phyloP scores from a whole-genome alignment of 805 yeast species.

The Naumovozyma baii region DNA sequence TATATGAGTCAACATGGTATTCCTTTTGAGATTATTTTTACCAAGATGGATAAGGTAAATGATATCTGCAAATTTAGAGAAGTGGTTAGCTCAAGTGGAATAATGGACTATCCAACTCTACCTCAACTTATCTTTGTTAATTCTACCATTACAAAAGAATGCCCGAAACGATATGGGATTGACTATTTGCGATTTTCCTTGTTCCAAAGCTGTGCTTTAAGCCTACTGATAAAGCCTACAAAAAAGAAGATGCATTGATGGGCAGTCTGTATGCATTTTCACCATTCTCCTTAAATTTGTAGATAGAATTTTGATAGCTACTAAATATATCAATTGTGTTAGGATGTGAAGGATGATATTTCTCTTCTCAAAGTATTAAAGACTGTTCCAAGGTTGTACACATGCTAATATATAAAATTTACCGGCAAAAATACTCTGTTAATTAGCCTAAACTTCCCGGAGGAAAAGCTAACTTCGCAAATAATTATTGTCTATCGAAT shows the following conservation, averaged over 20 bases:
- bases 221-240: constrained; percentile 1
- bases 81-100: constrained; percentile 31
- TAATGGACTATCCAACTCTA: constrained; percentile 35
- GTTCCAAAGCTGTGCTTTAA: constrained; percentile 43
- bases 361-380: no score
- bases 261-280: no score
- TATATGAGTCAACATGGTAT: constrained; percentile 45
- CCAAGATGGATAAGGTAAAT: constrained; percentile 58
- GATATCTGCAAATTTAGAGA: constrained; percentile 32
- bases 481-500: no score
- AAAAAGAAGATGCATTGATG: neutral
- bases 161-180: constrained; percentile 41
- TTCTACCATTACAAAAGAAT: constrained; percentile 32
- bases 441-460: no score
- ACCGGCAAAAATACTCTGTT: no score
- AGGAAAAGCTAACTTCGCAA: no score
- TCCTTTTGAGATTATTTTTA: constrained; percentile 65
- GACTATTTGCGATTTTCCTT: constrained; percentile 43
- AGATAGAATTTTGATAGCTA: no score
- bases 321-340: no score
- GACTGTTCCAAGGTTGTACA: no score
- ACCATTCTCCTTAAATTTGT: no score
- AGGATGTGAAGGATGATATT: no score
- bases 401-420: no score
- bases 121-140: constrained; percentile 44